Base-by-base conservation (phyloP, 257 asterid genomes). In the Solanum arcanum region DNA sequence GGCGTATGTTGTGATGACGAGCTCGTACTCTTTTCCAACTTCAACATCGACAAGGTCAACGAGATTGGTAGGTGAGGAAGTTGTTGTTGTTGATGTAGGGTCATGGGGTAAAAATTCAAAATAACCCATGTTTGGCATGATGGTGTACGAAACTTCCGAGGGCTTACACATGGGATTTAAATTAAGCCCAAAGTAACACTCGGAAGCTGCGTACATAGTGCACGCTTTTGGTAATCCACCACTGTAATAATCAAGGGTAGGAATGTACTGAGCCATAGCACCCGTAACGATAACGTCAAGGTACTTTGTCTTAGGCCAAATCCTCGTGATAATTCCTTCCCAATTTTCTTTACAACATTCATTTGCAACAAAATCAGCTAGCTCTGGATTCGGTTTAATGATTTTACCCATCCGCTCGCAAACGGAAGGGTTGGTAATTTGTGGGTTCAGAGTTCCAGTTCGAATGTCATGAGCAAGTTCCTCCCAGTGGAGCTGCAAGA, bases 91-190 rank as follows among this genome's bases (percentile, higher is more conserved):
- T 4, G 95, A 87, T 88, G 88, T 88, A 13, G 94, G 87, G 15
- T 90, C 94, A 84, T 93, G 97, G 0, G 97, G 98, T 66, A 97
- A 85, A 93, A 95, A 97, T 94, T 97, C 99, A 88, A 96, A 97
- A 46, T 97, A 97, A 60, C 93, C 99, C 99, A 97, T 97, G 94
- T 95, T 97, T 1, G 99, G 99, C 98, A 97, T 95, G 90, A 97
- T 96, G 15, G 99, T 97, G 90, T 96, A 96, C 0, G 98, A 93
- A 23, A 97, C 99, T 69, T 96, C 94, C 0, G 98, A 92, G 3
- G 99, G 99, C 80, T 90, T 92, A 88, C 95, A 93, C 98, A 97
- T 95, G 42, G 99, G 99, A 85, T 94, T 96, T 47, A 97, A 96
- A 82, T 97, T 97, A 5, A 96, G 92, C 3, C 99, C 99, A 85